Evolutionary conservation across 2,329 filamentous ascomycete genomes (phyloP).

Genomic region (Escovopsis sp.): DNA sequence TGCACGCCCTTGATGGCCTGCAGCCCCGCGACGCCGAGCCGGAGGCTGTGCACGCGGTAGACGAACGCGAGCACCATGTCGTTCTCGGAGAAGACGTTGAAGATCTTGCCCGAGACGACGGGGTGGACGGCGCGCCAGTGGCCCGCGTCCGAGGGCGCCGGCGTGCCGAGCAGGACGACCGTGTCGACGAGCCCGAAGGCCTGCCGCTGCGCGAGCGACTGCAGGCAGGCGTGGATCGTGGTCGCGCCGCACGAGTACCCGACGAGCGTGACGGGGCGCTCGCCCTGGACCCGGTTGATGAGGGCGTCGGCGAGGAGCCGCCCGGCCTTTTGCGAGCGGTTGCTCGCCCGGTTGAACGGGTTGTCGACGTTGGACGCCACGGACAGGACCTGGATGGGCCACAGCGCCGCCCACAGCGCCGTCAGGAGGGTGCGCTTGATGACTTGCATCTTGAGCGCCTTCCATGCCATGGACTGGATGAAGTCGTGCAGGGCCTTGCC

Average conservation of each 20-base stretch:
- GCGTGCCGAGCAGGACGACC: conserved; percentile 68
- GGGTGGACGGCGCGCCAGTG: conserved; percentile 66
- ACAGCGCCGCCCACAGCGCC: conserved; percentile 50
- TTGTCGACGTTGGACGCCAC: conserved; percentile 61
- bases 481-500: conserved; percentile 59
- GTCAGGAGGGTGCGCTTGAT: conserved; percentile 57
- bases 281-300: conserved; percentile 67
- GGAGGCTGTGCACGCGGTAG: conserved; percentile 70
- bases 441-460: conserved; percentile 56
- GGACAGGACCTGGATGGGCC: conserved; percentile 53
- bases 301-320: conserved; percentile 67
- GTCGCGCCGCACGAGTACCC: conserved; percentile 72
- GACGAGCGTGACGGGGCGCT: conserved; percentile 64
- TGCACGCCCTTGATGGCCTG: conserved; percentile 54
- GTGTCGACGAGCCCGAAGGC: conserved; percentile 76
- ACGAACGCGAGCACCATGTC: conserved; percentile 80
- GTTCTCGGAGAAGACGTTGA: conserved; percentile 79
- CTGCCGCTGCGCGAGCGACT: conserved; percentile 57
- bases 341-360: conserved; percentile 63
- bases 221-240: conserved; percentile 70
- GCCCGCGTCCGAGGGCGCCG: conserved; percentile 53
- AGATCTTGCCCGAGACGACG: conserved; percentile 65
- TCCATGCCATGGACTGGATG: conserved; percentile 62
- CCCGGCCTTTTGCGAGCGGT: conserved; percentile 66
- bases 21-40: conserved; percentile 70